These are phyloP conservation scores for Tricladium varicosporioides DNA, from an alignment of 2,329 filamentous ascomycete genomes.

Conservation along the genomic window DNA sequence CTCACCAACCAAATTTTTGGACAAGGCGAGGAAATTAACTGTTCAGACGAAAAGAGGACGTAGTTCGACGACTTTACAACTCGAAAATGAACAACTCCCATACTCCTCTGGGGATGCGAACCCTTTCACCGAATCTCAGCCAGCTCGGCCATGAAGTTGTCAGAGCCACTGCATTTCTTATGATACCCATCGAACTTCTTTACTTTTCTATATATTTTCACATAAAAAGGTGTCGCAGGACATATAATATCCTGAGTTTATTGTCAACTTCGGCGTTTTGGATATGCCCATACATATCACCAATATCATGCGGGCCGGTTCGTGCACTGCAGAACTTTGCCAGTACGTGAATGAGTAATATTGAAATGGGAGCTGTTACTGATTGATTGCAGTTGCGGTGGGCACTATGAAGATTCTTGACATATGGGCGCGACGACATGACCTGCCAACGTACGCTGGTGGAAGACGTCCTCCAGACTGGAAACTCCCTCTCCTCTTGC, in stretches of 20 bases:
- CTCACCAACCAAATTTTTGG: too few relatives aligned
- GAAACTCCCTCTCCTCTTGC: constrained; percentile 34
- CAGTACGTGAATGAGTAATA: constrained; percentile 25
- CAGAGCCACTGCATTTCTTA: constrained; percentile 26
- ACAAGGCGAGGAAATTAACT: too few relatives aligned
- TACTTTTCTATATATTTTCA: constrained; percentile 36
- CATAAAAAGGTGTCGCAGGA: constrained; percentile 21
- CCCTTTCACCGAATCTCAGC: constrained; percentile 22
- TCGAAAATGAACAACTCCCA: constrained; percentile 30
- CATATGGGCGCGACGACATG: constrained; percentile 36
- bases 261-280: constrained; percentile 28
- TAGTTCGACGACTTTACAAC: too few relatives aligned
- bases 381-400: constrained; percentile 32
- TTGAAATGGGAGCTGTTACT: constrained; percentile 8
- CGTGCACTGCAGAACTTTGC: constrained; percentile 36
- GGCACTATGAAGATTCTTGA: constrained; percentile 42
- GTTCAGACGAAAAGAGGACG: too few relatives aligned
- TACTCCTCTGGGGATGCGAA: constrained; percentile 14
- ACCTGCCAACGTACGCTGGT: constrained; percentile 35
- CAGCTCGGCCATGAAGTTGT: constrained; percentile 28
- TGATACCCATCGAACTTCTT: constrained; percentile 31
- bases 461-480: constrained; percentile 29
- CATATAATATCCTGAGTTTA: constrained; percentile 26
- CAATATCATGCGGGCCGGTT: constrained; percentile 33
- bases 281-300: constrained; percentile 29